A percentile compares a stretch with the other conserved stretches of the same genome.
These are phyloP conservation scores for Zanthoxylum bungeanum DNA, from an alignment of 345 rosid species.

Conservation along the genomic window DNA sequence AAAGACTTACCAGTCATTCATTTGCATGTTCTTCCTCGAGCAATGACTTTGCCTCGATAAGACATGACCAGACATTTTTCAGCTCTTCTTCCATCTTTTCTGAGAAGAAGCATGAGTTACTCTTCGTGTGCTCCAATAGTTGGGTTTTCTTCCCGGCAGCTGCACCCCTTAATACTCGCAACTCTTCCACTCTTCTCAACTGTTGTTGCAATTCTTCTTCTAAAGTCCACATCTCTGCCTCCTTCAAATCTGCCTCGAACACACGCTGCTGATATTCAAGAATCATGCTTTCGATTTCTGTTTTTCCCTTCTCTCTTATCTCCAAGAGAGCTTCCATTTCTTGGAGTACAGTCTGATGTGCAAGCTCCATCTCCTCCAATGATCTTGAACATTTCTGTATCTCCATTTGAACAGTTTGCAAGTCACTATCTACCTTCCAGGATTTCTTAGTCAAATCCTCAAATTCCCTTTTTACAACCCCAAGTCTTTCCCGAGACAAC, in stretches of 20 bases:
- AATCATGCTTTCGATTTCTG: conserved; percentile 44
- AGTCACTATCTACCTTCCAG: conserved; percentile 38
- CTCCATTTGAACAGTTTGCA: conserved; percentile 38
- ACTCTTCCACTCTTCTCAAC: conserved; percentile 32
- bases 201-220: conserved; percentile 41
- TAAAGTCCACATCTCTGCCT: conserved; percentile 42
- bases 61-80: conserved; percentile 23
- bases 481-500: conserved; percentile 53
- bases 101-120: conserved; percentile 21
- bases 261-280: conserved; percentile 57
- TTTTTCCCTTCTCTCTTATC: conserved; percentile 45
- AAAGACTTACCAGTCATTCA: conserved; percentile 10
- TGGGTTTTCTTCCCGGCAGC: conserved; percentile 29
- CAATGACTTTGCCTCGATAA: conserved; percentile 44
- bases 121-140: conserved; percentile 26
- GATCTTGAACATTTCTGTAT: conserved; percentile 40
- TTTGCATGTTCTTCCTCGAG: conserved; percentile 12
- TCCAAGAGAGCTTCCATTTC: conserved; percentile 62
- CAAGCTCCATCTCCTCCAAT: conserved; percentile 43
- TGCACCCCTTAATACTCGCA: conserved; percentile 28
- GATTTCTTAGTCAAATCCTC: conserved; percentile 40
- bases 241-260: conserved; percentile 50
- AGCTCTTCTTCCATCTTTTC: conserved; percentile 49
- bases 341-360: conserved; percentile 35
- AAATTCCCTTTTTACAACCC: conserved; percentile 36